Base-by-base conservation (phyloP, 2,329 filamentous ascomycete species). In the Dryadomyces quercivorus region DNA sequence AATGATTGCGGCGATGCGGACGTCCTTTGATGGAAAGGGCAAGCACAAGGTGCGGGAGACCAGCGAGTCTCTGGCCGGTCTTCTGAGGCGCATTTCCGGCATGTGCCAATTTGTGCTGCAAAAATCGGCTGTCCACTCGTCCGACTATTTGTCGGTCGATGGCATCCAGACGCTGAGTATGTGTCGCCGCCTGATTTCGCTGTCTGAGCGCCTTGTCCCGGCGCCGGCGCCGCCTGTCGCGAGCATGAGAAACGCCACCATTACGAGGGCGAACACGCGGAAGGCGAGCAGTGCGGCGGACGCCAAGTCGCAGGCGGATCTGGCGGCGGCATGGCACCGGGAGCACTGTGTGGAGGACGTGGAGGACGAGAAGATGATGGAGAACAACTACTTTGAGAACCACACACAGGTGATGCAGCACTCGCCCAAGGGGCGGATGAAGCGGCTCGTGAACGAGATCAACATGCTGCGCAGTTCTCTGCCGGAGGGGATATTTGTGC, bases 401-500 rank as follows among this genome's bases (percentile, higher is more conserved):
- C 22, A 57, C 1, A 63, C 63, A 4, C 43, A 51, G 4, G 46
- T 54, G 1, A 16, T 63, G 2, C 42, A 8, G 5, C 10, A 7
- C 5, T 52, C 51, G 9, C 54, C 64, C 3, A 59, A 51, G 1
- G 71, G 71, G 38, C 71, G 76, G 3, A 76, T 78, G 70, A 75
- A 71, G 58, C 65, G 69, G 26, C 61, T 79, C 6, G 66, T 74
- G 22, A 68, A 63, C 5, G 75, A 79, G 54, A 60, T 77, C 9
- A 68, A 71, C 1, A 69, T 65, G 1, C 63, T 80, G 43, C 66
- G 67, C 18, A 71, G 72, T 0, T 69, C 70, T 4, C 66, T 80
- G 0, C 75, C 76, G 1, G 68, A 72, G 9, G 75, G 75, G 3
- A 76, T 80, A 21, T 78, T 71, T 55, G 68, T 80, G 20, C 69